Evolutionary conservation across 179 eudicot species (phyloP).

Genomic region (Beta lomatogona): DNA sequence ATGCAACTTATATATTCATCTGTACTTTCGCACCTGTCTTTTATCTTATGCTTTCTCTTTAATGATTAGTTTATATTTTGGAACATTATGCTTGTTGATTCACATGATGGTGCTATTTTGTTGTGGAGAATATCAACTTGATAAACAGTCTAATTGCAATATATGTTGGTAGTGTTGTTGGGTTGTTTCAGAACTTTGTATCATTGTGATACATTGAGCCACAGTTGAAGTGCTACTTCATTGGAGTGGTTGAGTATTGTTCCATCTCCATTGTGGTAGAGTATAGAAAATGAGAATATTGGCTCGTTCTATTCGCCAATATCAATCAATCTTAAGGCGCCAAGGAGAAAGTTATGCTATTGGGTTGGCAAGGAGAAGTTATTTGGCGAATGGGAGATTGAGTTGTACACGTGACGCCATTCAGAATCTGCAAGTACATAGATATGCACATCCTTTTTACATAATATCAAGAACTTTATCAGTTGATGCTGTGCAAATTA

Average conservation of each 20-base stretch:
- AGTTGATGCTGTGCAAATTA: constrained; percentile 41
- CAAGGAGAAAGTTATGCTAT: constrained; percentile 25
- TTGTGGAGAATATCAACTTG: neutral
- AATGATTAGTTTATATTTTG: neutral
- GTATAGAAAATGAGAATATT: constrained; percentile 51
- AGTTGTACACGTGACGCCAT: constrained; percentile 23
- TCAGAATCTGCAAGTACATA: constrained; percentile 22
- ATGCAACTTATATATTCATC: constrained; percentile 1
- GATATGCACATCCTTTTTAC: constrained; percentile 27
- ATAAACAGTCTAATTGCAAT: constrained; percentile 12
- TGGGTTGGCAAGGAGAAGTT: constrained; percentile 34
- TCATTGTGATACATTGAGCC: constrained; percentile 32
- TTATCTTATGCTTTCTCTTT: neutral
- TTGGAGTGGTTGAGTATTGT: constrained; percentile 24
- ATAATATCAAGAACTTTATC: constrained; percentile 42
- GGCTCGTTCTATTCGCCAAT: constrained; percentile 40
- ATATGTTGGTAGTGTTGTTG: constrained; percentile 7
- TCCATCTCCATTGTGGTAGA: constrained; percentile 9
- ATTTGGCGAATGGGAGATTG: constrained; percentile 32
- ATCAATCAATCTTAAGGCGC: constrained; percentile 42
- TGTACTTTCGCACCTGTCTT: constrained; percentile 5
- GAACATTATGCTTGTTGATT: neutral
- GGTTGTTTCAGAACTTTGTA: constrained; percentile 27
- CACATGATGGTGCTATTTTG: neutral
- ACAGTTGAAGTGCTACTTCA: constrained; percentile 25